Percentiles rank a stretch among this genome's conserved stretches.
These are phyloP conservation scores for Elongisporangium undulatum DNA, from an alignment of 352 stramenopile species.

Conservation along the genomic window DNA sequence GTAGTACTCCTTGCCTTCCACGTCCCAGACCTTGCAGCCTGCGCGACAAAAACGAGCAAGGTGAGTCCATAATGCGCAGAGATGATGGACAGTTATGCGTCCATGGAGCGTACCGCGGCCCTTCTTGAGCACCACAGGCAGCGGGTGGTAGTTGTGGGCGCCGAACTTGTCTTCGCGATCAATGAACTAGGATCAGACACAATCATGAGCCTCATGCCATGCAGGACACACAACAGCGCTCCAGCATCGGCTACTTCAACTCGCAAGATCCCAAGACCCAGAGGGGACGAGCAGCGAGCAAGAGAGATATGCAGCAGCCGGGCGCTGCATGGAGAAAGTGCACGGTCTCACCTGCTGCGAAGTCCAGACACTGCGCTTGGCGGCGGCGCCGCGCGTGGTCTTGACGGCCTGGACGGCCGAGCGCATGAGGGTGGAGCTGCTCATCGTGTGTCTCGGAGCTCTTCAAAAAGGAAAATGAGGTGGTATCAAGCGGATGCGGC, in stretches of 20 bases:
- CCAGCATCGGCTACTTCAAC: not conserved
- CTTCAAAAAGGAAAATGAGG: not conserved
- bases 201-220: not conserved
- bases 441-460: not conserved
- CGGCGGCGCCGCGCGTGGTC: slow-evolving; percentile 10
- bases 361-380: slow-evolving; percentile 30
- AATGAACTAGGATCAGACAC: slow-evolving; percentile 47
- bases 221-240: not conserved
- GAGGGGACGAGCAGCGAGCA: slow-evolving; percentile 3
- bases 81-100: slow-evolving; percentile 1
- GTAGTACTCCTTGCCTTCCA: slow-evolving; percentile 97
- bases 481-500: not conserved
- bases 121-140: slow-evolving; percentile 94
- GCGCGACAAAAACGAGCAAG: not conserved
- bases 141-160: slow-evolving; percentile 98
- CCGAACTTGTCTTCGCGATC: slow-evolving; percentile 90
- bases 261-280: not conserved
- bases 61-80: not conserved
- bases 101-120: slow-evolving; percentile 52
- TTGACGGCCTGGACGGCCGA: slow-evolving; percentile 2
- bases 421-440: not conserved
- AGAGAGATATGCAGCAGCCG: not conserved
- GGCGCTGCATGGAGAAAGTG: not conserved
- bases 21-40: slow-evolving; percentile 95
- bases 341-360: slow-evolving; percentile 29